These are phyloP conservation scores for Byssochlamys sp. DNA, from an alignment of 2,329 filamentous ascomycete genomes.

Conservation along the genomic window DNA sequence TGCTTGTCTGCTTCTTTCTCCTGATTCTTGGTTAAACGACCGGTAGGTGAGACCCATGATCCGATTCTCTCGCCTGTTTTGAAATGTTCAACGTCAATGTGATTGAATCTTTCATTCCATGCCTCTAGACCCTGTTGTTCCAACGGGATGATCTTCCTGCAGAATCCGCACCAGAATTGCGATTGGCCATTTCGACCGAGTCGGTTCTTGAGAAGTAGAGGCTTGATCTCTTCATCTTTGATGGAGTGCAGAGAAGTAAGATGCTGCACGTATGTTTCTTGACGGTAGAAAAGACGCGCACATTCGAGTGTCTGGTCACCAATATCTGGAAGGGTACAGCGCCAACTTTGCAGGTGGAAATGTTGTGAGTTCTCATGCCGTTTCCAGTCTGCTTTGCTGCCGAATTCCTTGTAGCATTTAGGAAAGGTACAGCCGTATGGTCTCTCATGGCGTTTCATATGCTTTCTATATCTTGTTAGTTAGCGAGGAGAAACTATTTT, in stretches of 20 bases:
- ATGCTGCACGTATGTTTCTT: conserved; percentile 54
- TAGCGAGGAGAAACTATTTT: not conserved
- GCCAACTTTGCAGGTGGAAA: conserved; percentile 60
- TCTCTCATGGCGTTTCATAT: conserved; percentile 67
- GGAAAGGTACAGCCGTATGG: conserved; percentile 74
- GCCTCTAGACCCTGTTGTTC: conserved; percentile 43
- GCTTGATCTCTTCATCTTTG: conserved; percentile 19
- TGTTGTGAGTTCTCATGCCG: conserved; percentile 78
- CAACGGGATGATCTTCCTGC: conserved; percentile 48
- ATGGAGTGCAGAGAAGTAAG: conserved; percentile 44
- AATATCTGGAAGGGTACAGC: conserved; percentile 46
- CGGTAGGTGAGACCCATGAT: conserved; percentile 23
- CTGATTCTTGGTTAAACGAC: conserved; percentile 14
- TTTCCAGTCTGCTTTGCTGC: conserved; percentile 93
- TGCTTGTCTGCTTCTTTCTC: conserved; percentile 7
- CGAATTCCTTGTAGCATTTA: conserved; percentile 62
- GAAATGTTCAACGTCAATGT: conserved; percentile 57
- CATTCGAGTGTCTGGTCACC: conserved; percentile 36
- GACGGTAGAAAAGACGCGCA: conserved; percentile 48
- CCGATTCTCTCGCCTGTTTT: conserved; percentile 27
- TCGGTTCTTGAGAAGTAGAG: conserved; percentile 42
- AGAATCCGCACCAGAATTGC: conserved; percentile 85
- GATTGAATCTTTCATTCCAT: conserved; percentile 55
- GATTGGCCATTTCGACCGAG: conserved; percentile 56
- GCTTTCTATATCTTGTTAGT: conserved; percentile 53